phyloP scores from a whole-genome alignment of 2,329 filamentous ascomycete genomes.

The Penicillium sp. region DNA sequence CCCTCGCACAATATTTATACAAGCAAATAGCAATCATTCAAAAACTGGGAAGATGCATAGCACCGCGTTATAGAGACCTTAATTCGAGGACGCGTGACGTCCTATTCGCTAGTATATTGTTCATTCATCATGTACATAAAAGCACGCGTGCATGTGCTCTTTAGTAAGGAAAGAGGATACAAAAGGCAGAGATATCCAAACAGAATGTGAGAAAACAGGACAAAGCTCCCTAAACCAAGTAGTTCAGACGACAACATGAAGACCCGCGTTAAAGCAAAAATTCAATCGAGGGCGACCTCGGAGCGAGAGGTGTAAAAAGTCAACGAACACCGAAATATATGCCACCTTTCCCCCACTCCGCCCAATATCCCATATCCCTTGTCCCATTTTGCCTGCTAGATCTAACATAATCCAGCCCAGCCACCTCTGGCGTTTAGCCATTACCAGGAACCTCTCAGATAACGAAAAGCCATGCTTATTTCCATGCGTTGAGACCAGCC shows the following conservation, averaged over 20 bases:
- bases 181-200: background rate
- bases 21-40: background rate
- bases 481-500: slow-evolving; percentile 70
- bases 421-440: background rate
- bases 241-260: background rate
- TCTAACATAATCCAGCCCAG: background rate
- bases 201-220: background rate
- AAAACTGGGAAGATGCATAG: background rate
- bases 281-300: background rate
- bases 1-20: background rate
- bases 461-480: slow-evolving; percentile 40
- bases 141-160: background rate
- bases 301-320: background rate
- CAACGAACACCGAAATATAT: slow-evolving; percentile 24
- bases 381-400: background rate
- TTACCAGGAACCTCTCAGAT: background rate
- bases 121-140: slow-evolving; percentile 13
- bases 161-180: background rate
- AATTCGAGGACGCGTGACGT: background rate
- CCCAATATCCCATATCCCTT: background rate
- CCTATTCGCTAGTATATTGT: slow-evolving; percentile 4
- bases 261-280: background rate
- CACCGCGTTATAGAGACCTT: background rate
- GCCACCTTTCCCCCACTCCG: background rate
- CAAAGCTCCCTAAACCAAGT: background rate